These are phyloP conservation scores for Solanum hybrid DNA, from an alignment of 305 asterid genomes.

Conservation along the genomic window DNA sequence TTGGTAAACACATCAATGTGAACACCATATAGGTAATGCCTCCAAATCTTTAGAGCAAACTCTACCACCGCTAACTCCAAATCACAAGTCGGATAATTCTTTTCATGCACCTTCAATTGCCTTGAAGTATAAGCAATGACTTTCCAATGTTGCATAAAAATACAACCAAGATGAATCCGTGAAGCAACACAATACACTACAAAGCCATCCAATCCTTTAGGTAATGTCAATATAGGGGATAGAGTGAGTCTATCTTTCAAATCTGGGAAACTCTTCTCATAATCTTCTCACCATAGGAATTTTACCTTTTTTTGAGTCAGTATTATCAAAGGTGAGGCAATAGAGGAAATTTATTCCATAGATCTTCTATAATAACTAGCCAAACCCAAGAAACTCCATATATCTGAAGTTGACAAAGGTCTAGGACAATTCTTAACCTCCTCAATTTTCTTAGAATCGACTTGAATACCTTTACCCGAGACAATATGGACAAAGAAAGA, in stretches of 20 bases:
- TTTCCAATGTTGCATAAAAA: not conserved
- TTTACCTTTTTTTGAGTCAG: not conserved
- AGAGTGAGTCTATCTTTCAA: not conserved
- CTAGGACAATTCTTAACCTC: not conserved
- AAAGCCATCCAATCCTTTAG: not conserved
- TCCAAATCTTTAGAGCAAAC: not conserved
- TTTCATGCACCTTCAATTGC: not conserved
- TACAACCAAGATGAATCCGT: not conserved
- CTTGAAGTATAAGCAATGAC: not conserved
- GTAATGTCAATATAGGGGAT: not conserved
- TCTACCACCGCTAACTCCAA: not conserved
- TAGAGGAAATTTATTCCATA: not conserved
- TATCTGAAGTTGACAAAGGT: not conserved
- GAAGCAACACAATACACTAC: not conserved
- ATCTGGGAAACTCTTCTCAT: not conserved
- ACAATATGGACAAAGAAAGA: not conserved
- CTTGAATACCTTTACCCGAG: not conserved
- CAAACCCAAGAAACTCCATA: not conserved
- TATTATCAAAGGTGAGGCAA: not conserved
- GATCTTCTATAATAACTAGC: not conserved
- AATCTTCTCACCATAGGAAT: not conserved
- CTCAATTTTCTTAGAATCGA: not conserved
- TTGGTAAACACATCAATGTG: not conserved
- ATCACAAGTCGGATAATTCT: not conserved
- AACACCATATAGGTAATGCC: not conserved